Evolutionary conservation across 2,329 filamentous ascomycete genomes (phyloP).

Genomic region (Raffaelea arxii): DNA sequence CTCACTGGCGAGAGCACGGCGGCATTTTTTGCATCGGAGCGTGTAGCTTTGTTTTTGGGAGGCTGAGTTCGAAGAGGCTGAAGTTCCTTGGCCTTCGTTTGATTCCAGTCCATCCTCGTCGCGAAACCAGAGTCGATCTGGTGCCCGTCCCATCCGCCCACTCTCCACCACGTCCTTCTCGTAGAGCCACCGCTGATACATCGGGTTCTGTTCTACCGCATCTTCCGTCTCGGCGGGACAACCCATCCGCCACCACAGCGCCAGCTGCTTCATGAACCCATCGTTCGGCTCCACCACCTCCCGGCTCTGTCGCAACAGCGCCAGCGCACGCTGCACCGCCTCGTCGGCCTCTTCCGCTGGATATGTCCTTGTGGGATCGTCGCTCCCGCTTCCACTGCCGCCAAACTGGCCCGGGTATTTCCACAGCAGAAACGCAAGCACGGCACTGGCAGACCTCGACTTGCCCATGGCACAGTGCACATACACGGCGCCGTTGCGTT

Average conservation of each 20-base stretch:
- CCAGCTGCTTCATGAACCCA: slow-evolving; percentile 83
- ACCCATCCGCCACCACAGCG: slow-evolving; percentile 80
- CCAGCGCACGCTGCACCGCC: slow-evolving; percentile 54
- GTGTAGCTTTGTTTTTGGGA: slow-evolving; percentile 6
- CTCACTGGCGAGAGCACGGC: slow-evolving; percentile 48
- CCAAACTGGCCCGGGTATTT: slow-evolving; percentile 47
- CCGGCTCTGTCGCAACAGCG: slow-evolving; percentile 58
- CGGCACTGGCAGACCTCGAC: slow-evolving; percentile 77
- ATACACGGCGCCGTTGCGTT: slow-evolving; percentile 33
- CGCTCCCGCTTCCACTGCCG: too few species aligned
- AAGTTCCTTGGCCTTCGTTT: neutral
- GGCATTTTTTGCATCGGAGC: slow-evolving; percentile 85
- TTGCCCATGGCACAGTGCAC: slow-evolving; percentile 87
- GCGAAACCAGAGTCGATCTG: slow-evolving; percentile 74
- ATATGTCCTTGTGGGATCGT: slow-evolving; percentile 18
- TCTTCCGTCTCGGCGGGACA: slow-evolving; percentile 53
- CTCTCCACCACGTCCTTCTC: slow-evolving; percentile 44
- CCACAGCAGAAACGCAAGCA: slow-evolving; percentile 77
- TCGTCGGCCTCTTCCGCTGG: slow-evolving; percentile 27
- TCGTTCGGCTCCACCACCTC: slow-evolving; percentile 80
- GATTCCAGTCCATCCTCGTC: slow-evolving; percentile 49
- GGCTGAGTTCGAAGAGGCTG: neutral
- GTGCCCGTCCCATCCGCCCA: slow-evolving; percentile 66
- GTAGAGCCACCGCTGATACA: slow-evolving; percentile 67
- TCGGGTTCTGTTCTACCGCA: slow-evolving; percentile 52